Evolutionary conservation across 2,329 filamentous ascomycete genomes (phyloP), one percentile per base, ranked within the genome.

Genomic region (Trichophyton benhamiae): DNA sequence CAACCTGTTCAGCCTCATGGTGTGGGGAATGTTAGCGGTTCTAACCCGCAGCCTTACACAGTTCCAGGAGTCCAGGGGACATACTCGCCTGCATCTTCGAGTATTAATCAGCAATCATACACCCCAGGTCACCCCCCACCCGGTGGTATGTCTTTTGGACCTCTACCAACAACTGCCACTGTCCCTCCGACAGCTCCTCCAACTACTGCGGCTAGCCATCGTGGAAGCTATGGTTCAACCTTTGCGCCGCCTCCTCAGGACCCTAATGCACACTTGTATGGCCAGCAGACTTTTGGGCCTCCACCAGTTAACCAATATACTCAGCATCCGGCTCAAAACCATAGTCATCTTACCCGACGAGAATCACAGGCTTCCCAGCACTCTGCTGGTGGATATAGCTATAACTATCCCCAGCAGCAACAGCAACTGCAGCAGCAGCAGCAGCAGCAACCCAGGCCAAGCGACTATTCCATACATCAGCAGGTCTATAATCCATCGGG

Each of bases 401-500:
- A 75, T 64, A 71, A 73, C 11, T 78, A 79, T 65, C 70, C 69
- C n/a, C 72, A 74, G 52, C 63, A 69, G 4, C 68, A 67, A 11
- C 63, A 64, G 61, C 42, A 65, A 3, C 68, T 67, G 20, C 65
- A 65, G 64, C 13, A 74, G 52, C 63, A 69, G 4, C 68, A 67
- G 17, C 63, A 65, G 61, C 44, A 64, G 3, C 69, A 67, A 17
- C 65, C 64, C 62, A n/a, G 64, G 64, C 6, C 63, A 59, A 63
- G 72, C 65, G 62, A 65, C 1, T 79, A 78, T 61, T 72, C 76
- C 63, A 67, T 79, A 8, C 78, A 80, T 66, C 73, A 67, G 46
- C 78, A 79, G 63, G 66, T 78, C 13, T 79, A 79, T 62, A 68
- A 74, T 57, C 77, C 77, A 0, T 78, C 77, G 0, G 74, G 77